Conservation (phyloP, 257 asterid species). For the Solanum boliviense region DNA sequence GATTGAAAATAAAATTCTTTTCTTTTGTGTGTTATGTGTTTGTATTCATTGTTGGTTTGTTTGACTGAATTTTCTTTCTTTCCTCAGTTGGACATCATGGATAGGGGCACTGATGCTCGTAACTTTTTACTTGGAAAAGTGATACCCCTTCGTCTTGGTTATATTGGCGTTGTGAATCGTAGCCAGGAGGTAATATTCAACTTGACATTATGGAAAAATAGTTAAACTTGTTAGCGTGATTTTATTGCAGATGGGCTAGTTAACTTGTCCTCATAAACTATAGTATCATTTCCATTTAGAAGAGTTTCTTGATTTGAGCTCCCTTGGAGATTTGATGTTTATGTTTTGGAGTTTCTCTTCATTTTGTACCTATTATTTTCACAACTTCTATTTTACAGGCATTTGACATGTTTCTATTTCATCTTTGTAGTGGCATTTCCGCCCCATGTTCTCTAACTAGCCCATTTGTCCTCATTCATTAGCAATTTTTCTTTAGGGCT, state of each 20-base stretch:
- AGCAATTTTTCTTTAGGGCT: neutral
- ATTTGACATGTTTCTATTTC: neutral
- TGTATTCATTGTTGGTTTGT: neutral
- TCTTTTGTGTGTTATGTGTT: neutral
- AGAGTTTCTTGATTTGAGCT: neutral
- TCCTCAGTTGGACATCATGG: constrained; percentile 94
- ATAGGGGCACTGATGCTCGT: constrained; percentile 93
- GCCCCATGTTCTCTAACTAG: neutral
- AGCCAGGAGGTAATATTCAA: constrained; percentile 72
- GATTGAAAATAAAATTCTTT: neutral
- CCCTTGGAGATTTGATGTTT: neutral
- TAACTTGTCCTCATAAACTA: neutral
- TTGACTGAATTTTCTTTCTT: constrained; percentile 8
- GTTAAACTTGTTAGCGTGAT: neutral
- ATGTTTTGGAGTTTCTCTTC: neutral
- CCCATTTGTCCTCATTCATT: neutral
- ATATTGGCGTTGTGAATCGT: constrained; percentile 93
- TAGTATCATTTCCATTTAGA: neutral
- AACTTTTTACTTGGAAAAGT: constrained; percentile 93
- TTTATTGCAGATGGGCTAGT: neutral
- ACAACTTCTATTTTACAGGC: neutral
- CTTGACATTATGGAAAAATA: neutral
- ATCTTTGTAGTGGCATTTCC: neutral
- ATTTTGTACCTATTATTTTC: neutral
- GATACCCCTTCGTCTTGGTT: constrained; percentile 93